Evolutionary conservation across 805 yeast genomes (phyloP).

Genomic region (Lachancea fermentati): DNA sequence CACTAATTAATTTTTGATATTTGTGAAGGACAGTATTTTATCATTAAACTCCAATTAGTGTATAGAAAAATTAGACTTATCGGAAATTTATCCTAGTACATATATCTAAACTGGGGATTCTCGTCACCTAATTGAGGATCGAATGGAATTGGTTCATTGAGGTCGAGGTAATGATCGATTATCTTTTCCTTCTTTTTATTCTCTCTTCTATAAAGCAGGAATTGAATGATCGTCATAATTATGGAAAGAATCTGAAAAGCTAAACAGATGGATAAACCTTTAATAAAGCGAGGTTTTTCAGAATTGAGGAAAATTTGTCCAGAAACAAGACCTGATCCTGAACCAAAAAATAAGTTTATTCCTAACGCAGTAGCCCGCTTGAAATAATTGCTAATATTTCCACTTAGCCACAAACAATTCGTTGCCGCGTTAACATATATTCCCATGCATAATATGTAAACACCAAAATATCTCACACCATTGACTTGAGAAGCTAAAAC

Average conservation of each 20-base stretch:
- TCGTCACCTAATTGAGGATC: conserved; percentile 32
- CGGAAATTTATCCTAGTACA: too few relatives aligned
- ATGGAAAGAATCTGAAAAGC: conserved; percentile 42
- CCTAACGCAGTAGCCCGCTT: conserved; percentile 38
- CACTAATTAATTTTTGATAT: too few relatives aligned
- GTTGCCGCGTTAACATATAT: conserved; percentile 37
- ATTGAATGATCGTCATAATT: conserved; percentile 30
- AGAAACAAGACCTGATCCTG: conserved; percentile 35
- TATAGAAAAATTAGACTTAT: too few relatives aligned
- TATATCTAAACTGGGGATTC: conserved; percentile 43
- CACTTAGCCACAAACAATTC: conserved; percentile 37
- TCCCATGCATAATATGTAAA: conserved; percentile 36
- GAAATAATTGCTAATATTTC: conserved; percentile 36
- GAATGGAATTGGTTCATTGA: conserved; percentile 32
- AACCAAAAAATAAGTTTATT: conserved; percentile 33
- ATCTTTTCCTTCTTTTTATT: conserved; percentile 34
- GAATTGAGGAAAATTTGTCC: conserved; percentile 34
- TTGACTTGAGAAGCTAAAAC: conserved; percentile 29
- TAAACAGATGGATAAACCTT: conserved; percentile 38
- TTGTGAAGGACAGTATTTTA: too few relatives aligned
- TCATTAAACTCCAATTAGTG: too few relatives aligned
- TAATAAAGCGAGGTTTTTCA: conserved; percentile 37
- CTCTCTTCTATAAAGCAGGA: conserved; percentile 31
- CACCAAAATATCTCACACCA: conserved; percentile 37
- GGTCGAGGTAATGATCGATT: conserved; percentile 28